Evolutionary conservation across 352 stramenopile genomes (phyloP).

Genomic region (Globisporangium nodosum): DNA sequence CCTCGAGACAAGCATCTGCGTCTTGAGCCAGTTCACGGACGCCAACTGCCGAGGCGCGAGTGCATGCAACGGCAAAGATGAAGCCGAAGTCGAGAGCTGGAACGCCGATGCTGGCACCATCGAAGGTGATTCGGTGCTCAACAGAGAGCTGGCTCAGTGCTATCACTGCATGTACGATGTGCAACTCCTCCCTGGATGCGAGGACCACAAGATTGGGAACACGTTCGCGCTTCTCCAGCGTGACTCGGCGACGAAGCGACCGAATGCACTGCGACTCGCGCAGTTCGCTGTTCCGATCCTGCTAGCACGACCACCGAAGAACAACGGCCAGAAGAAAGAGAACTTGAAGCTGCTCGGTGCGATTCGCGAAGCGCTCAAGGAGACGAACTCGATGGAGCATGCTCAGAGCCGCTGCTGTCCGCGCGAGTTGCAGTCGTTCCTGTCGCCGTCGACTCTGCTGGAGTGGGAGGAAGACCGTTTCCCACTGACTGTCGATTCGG

Average conservation of each 20-base stretch:
- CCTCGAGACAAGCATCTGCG: slow-evolving; percentile 30
- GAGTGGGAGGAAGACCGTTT: slow-evolving; percentile 17
- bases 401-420: neutral
- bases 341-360: slow-evolving; percentile 57
- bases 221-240: slow-evolving; percentile 25
- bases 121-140: slow-evolving; percentile 25
- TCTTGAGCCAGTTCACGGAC: slow-evolving; percentile 27
- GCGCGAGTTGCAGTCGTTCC: slow-evolving; percentile 21
- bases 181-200: slow-evolving; percentile 45
- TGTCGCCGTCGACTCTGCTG: slow-evolving; percentile 32
- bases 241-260: slow-evolving; percentile 11
- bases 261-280: slow-evolving; percentile 26
- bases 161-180: slow-evolving; percentile 74
- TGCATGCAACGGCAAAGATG: slow-evolving; percentile 4
- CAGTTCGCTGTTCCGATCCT: slow-evolving; percentile 60
- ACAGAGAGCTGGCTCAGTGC: slow-evolving; percentile 53
- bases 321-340: slow-evolving; percentile 71
- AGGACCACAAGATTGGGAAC: slow-evolving; percentile 54
- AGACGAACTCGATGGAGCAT: slow-evolving; percentile 6
- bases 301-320: slow-evolving; percentile 46
- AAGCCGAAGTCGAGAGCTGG: slow-evolving; percentile 6
- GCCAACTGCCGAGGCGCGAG: slow-evolving; percentile 5
- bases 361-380: slow-evolving; percentile 37
- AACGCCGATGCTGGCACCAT: neutral
- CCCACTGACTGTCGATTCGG: neutral